phyloP scores from a whole-genome alignment of 257 asterid genomes.

The Gentiana macrophylla region DNA sequence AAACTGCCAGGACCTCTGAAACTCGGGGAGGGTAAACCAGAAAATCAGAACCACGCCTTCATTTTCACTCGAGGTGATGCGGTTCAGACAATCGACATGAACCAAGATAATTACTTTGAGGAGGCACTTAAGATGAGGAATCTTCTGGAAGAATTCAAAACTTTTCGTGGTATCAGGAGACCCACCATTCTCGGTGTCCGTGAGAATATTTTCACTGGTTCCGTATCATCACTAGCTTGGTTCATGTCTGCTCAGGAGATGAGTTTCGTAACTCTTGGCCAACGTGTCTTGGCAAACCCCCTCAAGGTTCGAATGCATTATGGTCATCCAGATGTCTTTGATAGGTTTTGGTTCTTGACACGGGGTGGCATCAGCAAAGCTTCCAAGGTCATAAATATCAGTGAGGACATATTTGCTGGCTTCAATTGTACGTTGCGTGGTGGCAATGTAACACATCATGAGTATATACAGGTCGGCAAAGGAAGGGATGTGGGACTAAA shows the following conservation, averaged over 20 bases:
- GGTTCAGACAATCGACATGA: conserved; percentile 91
- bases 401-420: conserved; percentile 96
- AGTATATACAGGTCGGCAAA: conserved; percentile 87
- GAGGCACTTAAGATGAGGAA: conserved; percentile 95
- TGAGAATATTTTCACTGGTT: conserved; percentile 89
- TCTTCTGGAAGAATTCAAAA: conserved; percentile 84
- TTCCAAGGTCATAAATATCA: conserved; percentile 80
- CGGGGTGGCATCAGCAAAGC: conserved; percentile 98
- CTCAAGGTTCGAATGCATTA: conserved; percentile 92
- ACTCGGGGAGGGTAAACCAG: conserved; percentile 98
- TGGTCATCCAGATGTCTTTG: conserved; percentile 97
- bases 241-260: conserved; percentile 98
- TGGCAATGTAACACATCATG: conserved; percentile 24
- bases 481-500: conserved; percentile 96
- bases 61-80: conserved; percentile 97
- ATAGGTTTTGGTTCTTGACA: conserved; percentile 90
- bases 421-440: conserved; percentile 90
- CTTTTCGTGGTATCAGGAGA: conserved; percentile 59
- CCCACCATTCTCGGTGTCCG: conserved; percentile 95
- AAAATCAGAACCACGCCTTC: conserved; percentile 92
- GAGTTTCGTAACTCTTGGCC: conserved; percentile 93
- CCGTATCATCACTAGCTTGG: conserved; percentile 93
- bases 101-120: conserved; percentile 90
- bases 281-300: conserved; percentile 86
- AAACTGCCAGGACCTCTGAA: conserved; percentile 87